Evolutionary conservation across 768 basidiomycete genomes (phyloP).

Genomic region (Pleurotus tuber-regium): DNA sequence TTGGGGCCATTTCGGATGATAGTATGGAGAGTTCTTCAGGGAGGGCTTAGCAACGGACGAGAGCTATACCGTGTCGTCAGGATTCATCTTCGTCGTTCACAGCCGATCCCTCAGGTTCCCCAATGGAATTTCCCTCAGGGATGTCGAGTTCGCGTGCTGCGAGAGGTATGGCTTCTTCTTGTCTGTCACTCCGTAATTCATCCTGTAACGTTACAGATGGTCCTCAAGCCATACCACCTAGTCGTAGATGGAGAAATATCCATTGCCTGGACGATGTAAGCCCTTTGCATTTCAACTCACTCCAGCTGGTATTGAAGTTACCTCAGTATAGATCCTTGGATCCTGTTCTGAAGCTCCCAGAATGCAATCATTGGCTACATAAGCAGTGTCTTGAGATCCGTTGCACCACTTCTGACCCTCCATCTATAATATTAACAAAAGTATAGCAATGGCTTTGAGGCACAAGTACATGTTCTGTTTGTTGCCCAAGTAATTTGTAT

Average conservation of each 20-base stretch:
- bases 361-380: slow-evolving; percentile 82
- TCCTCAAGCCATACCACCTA: too few relatives aligned
- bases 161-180: too few relatives aligned
- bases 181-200: too few relatives aligned
- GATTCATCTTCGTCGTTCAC: background rate
- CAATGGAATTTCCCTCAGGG: too few relatives aligned
- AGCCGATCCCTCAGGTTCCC: background rate
- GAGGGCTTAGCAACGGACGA: background rate
- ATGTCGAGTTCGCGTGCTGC: too few relatives aligned
- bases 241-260: background rate
- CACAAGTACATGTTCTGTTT: slow-evolving; percentile 79
- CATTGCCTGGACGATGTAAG: slow-evolving; percentile 76
- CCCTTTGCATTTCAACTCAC: slow-evolving; percentile 15
- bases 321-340: slow-evolving; percentile 64
- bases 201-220: too few relatives aligned
- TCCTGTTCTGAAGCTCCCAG: slow-evolving; percentile 58
- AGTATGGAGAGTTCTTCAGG: background rate
- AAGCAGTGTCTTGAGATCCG: slow-evolving; percentile 72
- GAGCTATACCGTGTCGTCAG: background rate
- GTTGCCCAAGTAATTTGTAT: too few relatives aligned
- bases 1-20: background rate
- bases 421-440: slow-evolving; percentile 7
- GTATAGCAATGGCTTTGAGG: slow-evolving; percentile 76
- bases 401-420: slow-evolving; percentile 9
- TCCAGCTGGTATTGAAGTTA: slow-evolving; percentile 7